These are phyloP conservation scores for Phytophthora rubi DNA, from an alignment of 352 stramenopile genomes.

Conservation along the genomic window DNA sequence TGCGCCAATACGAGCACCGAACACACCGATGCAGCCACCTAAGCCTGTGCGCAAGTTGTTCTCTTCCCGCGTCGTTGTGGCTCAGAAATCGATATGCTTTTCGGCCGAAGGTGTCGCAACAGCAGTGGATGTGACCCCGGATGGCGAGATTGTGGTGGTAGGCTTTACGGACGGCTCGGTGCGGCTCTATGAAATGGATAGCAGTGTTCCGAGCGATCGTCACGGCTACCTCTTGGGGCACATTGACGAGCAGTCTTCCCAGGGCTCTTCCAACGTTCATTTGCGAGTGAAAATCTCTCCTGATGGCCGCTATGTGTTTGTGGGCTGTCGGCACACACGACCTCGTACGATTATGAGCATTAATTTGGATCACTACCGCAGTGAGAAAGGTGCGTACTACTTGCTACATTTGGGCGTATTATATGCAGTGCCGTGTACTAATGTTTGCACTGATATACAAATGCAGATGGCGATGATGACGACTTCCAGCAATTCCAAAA, in stretches of 20 bases:
- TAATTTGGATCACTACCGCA: conserved; percentile 80
- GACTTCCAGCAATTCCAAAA: conserved; percentile 85
- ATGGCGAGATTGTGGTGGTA: conserved; percentile 85
- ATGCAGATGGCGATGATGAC: conserved; percentile 74
- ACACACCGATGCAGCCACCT: conserved; percentile 21
- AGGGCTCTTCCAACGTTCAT: conserved; percentile 53
- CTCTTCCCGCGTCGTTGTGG: conserved; percentile 41
- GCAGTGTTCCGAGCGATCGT: conserved; percentile 79
- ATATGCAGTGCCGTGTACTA: conserved; percentile 4
- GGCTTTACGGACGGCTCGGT: conserved; percentile 83
- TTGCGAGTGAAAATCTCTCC: conserved; percentile 80
- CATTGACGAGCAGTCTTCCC: conserved; percentile 77
- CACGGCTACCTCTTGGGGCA: conserved; percentile 83
- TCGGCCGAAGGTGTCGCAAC: conserved; percentile 78
- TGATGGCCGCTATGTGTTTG: conserved; percentile 85
- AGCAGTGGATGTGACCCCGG: conserved; percentile 76
- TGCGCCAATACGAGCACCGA: conserved; percentile 6
- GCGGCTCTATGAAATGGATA: conserved; percentile 86
- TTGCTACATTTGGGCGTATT: neutral
- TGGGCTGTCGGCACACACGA: conserved; percentile 65
- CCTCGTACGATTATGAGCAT: conserved; percentile 83
- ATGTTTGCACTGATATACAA: conserved; percentile 1
- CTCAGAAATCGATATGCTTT: conserved; percentile 82
- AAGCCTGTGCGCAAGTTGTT: conserved; percentile 69
- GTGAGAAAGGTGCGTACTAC: conserved; percentile 70